Percentiles rank a stretch among this genome's conserved stretches.
Evolutionary conservation across 2,329 filamentous ascomycete genomes (phyloP).

Genomic region (Penicillium decumbens): DNA sequence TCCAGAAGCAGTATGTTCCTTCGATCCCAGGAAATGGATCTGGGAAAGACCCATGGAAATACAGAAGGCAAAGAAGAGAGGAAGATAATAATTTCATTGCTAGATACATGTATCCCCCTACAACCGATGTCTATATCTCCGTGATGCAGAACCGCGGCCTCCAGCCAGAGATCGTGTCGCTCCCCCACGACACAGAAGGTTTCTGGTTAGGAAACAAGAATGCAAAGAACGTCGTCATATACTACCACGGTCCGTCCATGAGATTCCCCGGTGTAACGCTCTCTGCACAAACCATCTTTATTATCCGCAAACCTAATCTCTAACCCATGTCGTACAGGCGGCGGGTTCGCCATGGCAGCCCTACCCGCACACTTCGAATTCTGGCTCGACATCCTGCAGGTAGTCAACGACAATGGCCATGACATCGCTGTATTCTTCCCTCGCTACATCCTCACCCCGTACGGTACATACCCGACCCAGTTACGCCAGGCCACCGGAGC

Average conservation of each 20-base stretch:
- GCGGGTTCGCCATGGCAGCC: constrained; percentile 50
- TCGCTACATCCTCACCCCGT: constrained; percentile 51
- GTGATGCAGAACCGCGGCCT: constrained; percentile 25
- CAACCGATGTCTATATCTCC: constrained; percentile 24
- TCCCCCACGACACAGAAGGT: constrained; percentile 32
- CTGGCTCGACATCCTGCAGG: constrained; percentile 39
- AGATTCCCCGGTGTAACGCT: background rate
- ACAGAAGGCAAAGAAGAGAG: background rate
- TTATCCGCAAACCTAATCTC: constrained; percentile 6
- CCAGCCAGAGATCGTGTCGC: constrained; percentile 27
- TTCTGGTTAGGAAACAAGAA: constrained; percentile 40
- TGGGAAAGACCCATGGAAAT: background rate
- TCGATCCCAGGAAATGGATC: background rate
- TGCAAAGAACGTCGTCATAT: constrained; percentile 38
- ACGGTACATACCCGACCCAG: constrained; percentile 38
- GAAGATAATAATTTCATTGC: background rate
- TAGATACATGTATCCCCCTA: constrained; percentile 26
- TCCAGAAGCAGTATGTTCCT: constrained; percentile 32
- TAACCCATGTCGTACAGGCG: constrained; percentile 37
- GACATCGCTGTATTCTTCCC: constrained; percentile 49
- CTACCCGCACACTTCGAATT: constrained; percentile 44
- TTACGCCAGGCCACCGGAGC: constrained; percentile 37
- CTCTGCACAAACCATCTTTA: background rate
- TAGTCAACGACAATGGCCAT: constrained; percentile 39
- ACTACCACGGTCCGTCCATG: constrained; percentile 34